Evolutionary conservation across 2,329 filamentous ascomycete species (phyloP), one percentile per base, ranked within the genome.

Genomic region (Fusarium keratoplasticum): DNA sequence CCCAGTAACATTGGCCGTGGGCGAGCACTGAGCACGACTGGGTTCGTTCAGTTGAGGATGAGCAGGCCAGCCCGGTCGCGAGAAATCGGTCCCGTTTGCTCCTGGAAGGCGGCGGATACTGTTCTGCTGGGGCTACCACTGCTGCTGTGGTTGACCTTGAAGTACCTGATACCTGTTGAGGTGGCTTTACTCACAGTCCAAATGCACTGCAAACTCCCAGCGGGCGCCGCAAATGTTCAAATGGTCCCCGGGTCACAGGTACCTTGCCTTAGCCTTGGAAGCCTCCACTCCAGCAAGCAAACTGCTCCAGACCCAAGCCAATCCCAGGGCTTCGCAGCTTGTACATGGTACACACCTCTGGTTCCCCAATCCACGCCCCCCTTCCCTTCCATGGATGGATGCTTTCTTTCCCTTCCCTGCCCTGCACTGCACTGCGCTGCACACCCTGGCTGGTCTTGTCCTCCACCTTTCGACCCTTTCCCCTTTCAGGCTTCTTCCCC

Each of bases 401-500:
- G 66, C 72, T 58, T 74, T 73, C 67, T 29, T 50, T 29, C 71
- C 67, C 67, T 68, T 7, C 40, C 20, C 40, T 44, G 38, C 38
- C 11, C 38, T 42, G 38, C 38, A 42, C 38, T 42, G 38, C 38
- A 42, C 38, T 42, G 38, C 38, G 20, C 38, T 20, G 20, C 40
- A 64, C 60, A 54, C 60, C 60, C 44, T 38, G 60, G 60, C 44
- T 50, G 22, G 42, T 47, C 52, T 25, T 55, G 50, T 63, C 60
- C 60, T 64, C 61, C 61, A 57, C 65, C 55, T 61, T 65, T 69
- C 64, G 68, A 74, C 58, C 71, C 64, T 72, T 74, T 74, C 72
- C 72, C 72, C 65, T 74, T 73, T 74, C 69, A 70, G 72, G 72
- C 54, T 61, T 72, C 71, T 70, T 74, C 72, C 69, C 72, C 72